phyloP scores from a whole-genome alignment of 805 yeast genomes.

The Kuraishia piskuri region DNA sequence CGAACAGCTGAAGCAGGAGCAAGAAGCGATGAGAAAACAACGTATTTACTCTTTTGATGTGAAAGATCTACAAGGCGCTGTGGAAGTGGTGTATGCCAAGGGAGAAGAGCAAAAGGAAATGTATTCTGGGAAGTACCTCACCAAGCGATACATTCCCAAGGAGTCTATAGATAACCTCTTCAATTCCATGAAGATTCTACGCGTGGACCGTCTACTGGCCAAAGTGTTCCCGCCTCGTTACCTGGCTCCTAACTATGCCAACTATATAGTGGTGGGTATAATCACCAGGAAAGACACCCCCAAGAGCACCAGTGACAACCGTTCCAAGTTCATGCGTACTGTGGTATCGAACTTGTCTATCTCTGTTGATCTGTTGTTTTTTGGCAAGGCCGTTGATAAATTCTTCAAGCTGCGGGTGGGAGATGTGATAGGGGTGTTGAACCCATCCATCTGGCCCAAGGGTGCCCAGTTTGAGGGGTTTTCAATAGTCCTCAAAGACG shows the following conservation, averaged over 20 bases:
- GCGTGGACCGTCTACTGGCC: conserved; percentile 52
- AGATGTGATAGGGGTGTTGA: conserved; percentile 62
- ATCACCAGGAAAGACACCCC: conserved; percentile 50
- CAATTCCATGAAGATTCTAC: conserved; percentile 41
- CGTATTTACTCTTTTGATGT: background rate
- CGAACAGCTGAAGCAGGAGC: background rate
- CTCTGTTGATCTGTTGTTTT: conserved; percentile 51
- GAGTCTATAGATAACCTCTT: conserved; percentile 28
- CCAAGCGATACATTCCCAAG: conserved; percentile 36
- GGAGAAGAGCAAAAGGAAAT: conserved; percentile 32
- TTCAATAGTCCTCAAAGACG: conserved; percentile 45
- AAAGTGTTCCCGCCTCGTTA: conserved; percentile 64
- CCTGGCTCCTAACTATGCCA: conserved; percentile 58
- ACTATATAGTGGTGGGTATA: conserved; percentile 77
- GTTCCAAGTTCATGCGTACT: conserved; percentile 48
- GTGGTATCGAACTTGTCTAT: conserved; percentile 61
- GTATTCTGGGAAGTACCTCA: conserved; percentile 33
- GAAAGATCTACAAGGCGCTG: background rate
- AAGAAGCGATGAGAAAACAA: background rate
- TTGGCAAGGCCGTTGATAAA: conserved; percentile 58
- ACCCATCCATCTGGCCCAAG: conserved; percentile 49
- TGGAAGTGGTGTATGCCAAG: background rate
- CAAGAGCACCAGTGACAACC: conserved; percentile 29
- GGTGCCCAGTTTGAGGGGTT: conserved; percentile 29
- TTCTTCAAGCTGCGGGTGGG: conserved; percentile 74